phyloP scores from a whole-genome alignment of 345 rosid genomes.

The Eucalyptus regnans region DNA sequence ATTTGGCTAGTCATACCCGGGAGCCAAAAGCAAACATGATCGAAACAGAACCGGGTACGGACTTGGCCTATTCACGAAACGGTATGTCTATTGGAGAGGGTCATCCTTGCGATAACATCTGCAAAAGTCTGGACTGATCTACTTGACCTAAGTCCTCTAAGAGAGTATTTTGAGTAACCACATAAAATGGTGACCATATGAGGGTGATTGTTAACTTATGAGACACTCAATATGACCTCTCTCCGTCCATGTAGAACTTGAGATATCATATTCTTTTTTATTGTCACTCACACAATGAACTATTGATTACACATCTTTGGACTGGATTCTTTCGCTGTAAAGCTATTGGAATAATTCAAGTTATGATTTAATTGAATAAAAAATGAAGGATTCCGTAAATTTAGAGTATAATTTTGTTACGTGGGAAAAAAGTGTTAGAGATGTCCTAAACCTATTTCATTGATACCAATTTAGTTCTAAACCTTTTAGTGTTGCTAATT shows the following conservation, averaged over 20 bases:
- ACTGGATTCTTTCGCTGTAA: background rate
- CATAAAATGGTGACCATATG: background rate
- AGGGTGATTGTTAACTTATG: background rate
- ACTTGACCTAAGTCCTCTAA: no score
- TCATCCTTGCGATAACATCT: no score
- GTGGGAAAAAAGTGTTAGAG: no score
- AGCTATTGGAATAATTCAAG: background rate
- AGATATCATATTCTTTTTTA: no score
- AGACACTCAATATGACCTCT: background rate
- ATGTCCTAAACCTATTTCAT: no score
- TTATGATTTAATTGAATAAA: no score
- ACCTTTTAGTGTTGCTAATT: no score
- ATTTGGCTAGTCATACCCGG: background rate
- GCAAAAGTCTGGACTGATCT: no score
- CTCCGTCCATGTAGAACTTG: background rate
- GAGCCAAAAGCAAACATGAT: background rate
- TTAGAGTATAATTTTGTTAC: background rate
- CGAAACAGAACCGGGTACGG: background rate
- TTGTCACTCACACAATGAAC: background rate
- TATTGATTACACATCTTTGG: background rate
- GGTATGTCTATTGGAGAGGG: no score
- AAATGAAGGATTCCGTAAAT: background rate
- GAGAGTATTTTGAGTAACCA: background rate
- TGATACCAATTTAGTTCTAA: no score
- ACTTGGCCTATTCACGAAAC: background rate